Conservation (phyloP, 495 filamentous ascomycete species). For the Neurospora intermedia region DNA sequence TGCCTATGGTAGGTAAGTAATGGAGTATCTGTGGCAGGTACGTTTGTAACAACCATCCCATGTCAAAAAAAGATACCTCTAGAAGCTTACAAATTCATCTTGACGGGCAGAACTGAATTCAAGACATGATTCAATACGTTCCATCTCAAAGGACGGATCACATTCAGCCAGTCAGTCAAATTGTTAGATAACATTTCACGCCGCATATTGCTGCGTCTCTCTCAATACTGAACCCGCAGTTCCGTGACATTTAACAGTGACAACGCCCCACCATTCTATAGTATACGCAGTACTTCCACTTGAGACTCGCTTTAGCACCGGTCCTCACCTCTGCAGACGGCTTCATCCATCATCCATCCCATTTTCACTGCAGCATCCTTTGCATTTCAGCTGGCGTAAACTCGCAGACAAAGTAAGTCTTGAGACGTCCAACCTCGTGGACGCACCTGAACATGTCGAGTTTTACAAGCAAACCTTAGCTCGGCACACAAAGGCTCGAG, state of each 20-base stretch:
- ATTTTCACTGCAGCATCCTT: neutral
- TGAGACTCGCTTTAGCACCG: neutral
- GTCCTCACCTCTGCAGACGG: neutral
- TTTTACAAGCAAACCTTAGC: neutral
- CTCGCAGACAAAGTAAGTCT: neutral
- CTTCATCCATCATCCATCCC: neutral
- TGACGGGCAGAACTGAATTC: neutral
- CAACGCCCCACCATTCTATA: neutral
- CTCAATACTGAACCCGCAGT: neutral
- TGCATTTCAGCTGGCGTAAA: neutral
- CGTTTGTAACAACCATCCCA: neutral
- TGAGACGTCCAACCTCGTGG: neutral
- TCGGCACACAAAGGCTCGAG: neutral
- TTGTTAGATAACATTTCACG: neutral
- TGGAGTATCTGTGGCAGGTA: neutral
- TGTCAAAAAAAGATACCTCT: neutral
- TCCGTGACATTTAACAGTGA: neutral
- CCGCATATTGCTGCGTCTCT: neutral
- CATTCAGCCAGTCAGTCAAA: neutral
- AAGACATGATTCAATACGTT: neutral
- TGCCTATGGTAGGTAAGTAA: neutral
- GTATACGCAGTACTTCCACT: neutral
- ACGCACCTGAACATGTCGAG: neutral
- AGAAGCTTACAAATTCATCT: neutral
- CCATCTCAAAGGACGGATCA: neutral